Evolutionary conservation across 306 rosid species (phyloP).

Genomic region (Comarum palustre): DNA sequence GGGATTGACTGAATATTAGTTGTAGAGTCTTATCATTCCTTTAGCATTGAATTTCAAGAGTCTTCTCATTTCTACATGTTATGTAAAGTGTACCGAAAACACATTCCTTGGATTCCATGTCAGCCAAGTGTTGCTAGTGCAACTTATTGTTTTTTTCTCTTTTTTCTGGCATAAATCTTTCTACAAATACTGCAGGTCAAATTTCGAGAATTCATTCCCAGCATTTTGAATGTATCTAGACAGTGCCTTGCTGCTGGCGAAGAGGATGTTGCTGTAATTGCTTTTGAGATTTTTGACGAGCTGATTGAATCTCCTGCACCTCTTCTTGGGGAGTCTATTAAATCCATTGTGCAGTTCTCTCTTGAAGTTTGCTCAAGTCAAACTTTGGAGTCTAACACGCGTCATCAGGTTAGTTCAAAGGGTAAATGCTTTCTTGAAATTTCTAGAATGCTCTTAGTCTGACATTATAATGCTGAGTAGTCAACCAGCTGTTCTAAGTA

Average conservation of each 20-base stretch:
- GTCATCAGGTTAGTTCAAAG: slow-evolving; percentile 78
- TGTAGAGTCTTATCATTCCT: neutral
- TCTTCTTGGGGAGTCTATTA: slow-evolving; percentile 95
- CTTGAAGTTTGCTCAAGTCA: slow-evolving; percentile 98
- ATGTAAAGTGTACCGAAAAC: neutral
- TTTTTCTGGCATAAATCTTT: neutral
- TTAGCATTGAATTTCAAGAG: slow-evolving; percentile 1
- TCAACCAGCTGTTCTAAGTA: neutral
- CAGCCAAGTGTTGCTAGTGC: neutral
- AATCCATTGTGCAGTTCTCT: slow-evolving; percentile 92
- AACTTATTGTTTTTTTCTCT: neutral
- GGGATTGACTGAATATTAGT: neutral
- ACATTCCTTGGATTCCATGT: neutral
- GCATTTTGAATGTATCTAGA: slow-evolving; percentile 89
- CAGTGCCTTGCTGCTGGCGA: slow-evolving; percentile 97
- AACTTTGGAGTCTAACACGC: slow-evolving; percentile 87
- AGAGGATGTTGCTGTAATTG: slow-evolving; percentile 91
- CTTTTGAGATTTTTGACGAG: slow-evolving; percentile 97
- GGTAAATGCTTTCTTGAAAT: slow-evolving; percentile 13
- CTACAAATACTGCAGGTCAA: slow-evolving; percentile 49
- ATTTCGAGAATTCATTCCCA: slow-evolving; percentile 94
- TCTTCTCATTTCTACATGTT: neutral
- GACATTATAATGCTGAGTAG: neutral
- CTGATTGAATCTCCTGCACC: slow-evolving; percentile 99
- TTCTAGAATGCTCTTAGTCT: neutral